Conservation (phyloP, 441 rosid species). For the Jatropha multifida region DNA sequence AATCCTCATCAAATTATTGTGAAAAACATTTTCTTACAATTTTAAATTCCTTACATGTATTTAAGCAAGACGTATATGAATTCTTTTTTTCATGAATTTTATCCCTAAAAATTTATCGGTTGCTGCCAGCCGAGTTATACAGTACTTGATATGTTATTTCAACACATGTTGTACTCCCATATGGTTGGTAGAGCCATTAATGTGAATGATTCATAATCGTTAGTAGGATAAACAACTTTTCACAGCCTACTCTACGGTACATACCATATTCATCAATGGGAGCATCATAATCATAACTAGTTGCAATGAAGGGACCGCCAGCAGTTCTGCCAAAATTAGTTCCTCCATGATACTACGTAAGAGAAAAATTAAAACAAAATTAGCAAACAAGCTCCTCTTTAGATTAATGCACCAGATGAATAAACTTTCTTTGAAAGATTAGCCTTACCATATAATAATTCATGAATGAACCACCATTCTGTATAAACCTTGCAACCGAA, state of each 20-base stretch:
- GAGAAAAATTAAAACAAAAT: background rate
- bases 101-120: constrained; percentile 35
- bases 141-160: background rate
- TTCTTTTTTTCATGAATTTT: background rate
- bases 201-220: background rate
- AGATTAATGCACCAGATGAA: background rate
- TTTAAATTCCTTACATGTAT: background rate
- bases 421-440: background rate
- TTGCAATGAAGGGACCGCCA: constrained; percentile 93
- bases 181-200: constrained; percentile 16
- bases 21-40: background rate
- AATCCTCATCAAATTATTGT: background rate
- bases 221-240: background rate
- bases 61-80: background rate
- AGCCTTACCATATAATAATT: constrained; percentile 89
- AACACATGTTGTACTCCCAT: background rate
- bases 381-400: background rate
- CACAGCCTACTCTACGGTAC: constrained; percentile 13
- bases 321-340: constrained; percentile 96
- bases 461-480: constrained; percentile 87
- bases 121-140: constrained; percentile 25
- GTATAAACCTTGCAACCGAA: constrained; percentile 88
- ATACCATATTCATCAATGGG: constrained; percentile 94
- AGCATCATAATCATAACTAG: constrained; percentile 94
- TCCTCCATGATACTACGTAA: constrained; percentile 87